Evolutionary conservation across 2,329 filamentous ascomycete genomes (phyloP), one percentile per base, ranked within the genome.

Genomic region (Cladophialophora chaetospira): DNA sequence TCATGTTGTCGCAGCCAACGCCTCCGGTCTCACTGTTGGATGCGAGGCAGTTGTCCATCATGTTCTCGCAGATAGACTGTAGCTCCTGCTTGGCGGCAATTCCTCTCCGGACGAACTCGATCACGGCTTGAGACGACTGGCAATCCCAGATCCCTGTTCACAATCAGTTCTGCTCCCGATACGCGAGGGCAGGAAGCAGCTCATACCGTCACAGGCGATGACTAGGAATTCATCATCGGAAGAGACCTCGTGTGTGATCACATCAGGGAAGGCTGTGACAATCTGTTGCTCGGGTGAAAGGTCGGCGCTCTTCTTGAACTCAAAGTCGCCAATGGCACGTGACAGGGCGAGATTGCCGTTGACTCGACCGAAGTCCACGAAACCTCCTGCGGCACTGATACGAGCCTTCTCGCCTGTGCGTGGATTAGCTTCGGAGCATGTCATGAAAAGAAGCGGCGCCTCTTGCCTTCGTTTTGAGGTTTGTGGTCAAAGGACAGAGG

Each of bases 1-100:
- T 99, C 94, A 99, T 99, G 81, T 99, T 99, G 79, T 99, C 94
- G 74, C 94, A 99, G 61, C 94, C 94, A 61, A 99, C 93, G 63
- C 94, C 94, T 53, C 94, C 94, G 28, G 93, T 97, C 77, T 99
- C 94, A 65, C 92, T 96, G 82, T 96, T 97, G 60, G 92, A 96
- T 36, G 94, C 92, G 64, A 99, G 82, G 72, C 94, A 99, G 79
- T 97, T 99, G 80, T 99, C 93, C 94, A 99, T 99, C 91, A 99
- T 96, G 79, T 99, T 99, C 77, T 99, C 94, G 75, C 93, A 97
- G 69, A 99, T 97, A 72, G 89, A 89, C 54, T 92, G 86, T 49
- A 99, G 83, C 47, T 95, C 89, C 77, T 99, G 94, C 80, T 96
- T 96, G 49, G 92, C 92, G 47, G 91, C 93, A 73, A 99, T 96